A percentile compares a stretch with the other conserved stretches of the same genome.
These are phyloP conservation scores for Botrytis byssoidea DNA, from an alignment of 2,329 filamentous ascomycete species.

Conservation along the genomic window DNA sequence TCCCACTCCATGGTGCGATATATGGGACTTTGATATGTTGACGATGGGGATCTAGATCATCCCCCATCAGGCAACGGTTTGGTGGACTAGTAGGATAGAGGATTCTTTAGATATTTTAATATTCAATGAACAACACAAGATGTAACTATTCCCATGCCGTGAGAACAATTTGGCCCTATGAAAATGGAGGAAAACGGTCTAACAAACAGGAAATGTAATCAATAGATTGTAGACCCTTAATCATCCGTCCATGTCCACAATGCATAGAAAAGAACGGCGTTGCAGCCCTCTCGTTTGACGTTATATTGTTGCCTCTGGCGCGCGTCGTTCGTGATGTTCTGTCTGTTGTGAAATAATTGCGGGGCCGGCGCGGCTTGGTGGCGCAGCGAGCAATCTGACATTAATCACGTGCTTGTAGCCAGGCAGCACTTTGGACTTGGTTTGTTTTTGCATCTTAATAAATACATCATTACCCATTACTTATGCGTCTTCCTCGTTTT, in stretches of 20 bases:
- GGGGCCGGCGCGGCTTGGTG: background rate
- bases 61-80: background rate
- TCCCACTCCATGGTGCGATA: background rate
- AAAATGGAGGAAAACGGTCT: background rate
- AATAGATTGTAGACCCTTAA: background rate
- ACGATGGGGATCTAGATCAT: background rate
- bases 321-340: background rate
- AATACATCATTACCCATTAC: background rate
- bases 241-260: background rate
- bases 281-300: background rate
- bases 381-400: background rate
- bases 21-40: background rate
- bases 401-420: background rate
- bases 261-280: background rate
- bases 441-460: background rate
- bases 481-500: background rate
- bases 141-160: no score
- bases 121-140: background rate
- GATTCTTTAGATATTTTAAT: background rate
- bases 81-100: no score
- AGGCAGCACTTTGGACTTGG: background rate
- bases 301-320: background rate
- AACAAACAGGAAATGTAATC: background rate
- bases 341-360: background rate
- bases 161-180: background rate